Evolutionary conservation across 495 filamentous ascomycete species (phyloP).

Genomic region (Bryoglossum gracile): DNA sequence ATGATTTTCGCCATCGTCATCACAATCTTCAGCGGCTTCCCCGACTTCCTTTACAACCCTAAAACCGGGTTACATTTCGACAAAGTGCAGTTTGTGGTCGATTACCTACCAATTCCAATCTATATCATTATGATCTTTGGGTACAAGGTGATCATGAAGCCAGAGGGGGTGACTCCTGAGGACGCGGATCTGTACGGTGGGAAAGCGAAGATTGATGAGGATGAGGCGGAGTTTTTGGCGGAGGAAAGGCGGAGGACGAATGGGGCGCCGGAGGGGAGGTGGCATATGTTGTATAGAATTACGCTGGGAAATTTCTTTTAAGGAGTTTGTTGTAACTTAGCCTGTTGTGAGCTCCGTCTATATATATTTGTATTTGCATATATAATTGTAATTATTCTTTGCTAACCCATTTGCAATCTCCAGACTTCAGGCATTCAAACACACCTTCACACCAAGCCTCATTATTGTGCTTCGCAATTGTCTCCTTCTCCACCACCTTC

Average conservation of each 20-base stretch:
- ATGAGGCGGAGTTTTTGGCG: conserved; percentile 63
- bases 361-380: too few species aligned
- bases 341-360: too few species aligned
- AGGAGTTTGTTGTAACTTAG: conserved; percentile 18
- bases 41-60: conserved; percentile 43
- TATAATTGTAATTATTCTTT: too few species aligned
- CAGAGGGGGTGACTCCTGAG: conserved; percentile 36
- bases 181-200: conserved; percentile 56
- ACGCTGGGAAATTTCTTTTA: conserved; percentile 34
- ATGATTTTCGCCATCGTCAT: conserved; percentile 49
- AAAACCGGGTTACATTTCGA: conserved; percentile 38
- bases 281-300: conserved; percentile 12
- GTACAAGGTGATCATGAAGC: conserved; percentile 45
- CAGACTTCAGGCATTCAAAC: too few species aligned
- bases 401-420: too few species aligned
- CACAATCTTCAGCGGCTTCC: conserved; percentile 49
- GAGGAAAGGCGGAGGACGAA: conserved; percentile 37
- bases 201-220: conserved; percentile 65
- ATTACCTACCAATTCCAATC: conserved; percentile 53
- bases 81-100: conserved; percentile 42
- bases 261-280: conserved; percentile 1
- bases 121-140: conserved; percentile 48
- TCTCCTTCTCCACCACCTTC: too few species aligned
- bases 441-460: too few species aligned
- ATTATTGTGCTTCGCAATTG: too few species aligned